These are phyloP conservation scores for Debaryomyces nepalensis DNA, from an alignment of 1,139 yeast genomes.

Conservation along the genomic window DNA sequence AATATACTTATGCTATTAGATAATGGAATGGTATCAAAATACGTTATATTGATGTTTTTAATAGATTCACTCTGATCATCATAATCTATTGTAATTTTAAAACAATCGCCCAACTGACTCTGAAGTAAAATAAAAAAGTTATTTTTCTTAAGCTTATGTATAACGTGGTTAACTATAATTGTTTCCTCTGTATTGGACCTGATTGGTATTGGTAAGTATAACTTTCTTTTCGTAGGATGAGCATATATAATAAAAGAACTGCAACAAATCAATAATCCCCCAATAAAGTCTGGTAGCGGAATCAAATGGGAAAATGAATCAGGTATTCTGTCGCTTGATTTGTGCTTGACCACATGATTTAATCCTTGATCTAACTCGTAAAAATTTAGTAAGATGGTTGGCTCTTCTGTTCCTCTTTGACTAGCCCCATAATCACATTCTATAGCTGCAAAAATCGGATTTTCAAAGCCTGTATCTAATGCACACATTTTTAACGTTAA, in stretches of 20 bases:
- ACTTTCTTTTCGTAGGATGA: slow-evolving; percentile 16
- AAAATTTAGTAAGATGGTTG: slow-evolving; percentile 48
- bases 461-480: slow-evolving; percentile 76
- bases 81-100: slow-evolving; percentile 60
- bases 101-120: slow-evolving; percentile 74
- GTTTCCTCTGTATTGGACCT: slow-evolving; percentile 36
- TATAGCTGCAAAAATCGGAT: slow-evolving; percentile 81
- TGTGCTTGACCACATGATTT: slow-evolving; percentile 65
- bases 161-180: slow-evolving; percentile 57
- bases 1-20: slow-evolving; percentile 62
- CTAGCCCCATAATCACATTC: slow-evolving; percentile 59
- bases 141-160: slow-evolving; percentile 63
- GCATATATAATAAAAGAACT: slow-evolving; percentile 35
- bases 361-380: slow-evolving; percentile 88
- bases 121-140: slow-evolving; percentile 77
- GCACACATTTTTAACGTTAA: slow-evolving; percentile 63
- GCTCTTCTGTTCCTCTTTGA: slow-evolving; percentile 15
- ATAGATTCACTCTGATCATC: slow-evolving; percentile 46
- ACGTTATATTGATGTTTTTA: slow-evolving; percentile 39
- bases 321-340: slow-evolving; percentile 46
- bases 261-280: slow-evolving; percentile 48
- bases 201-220: slow-evolving; percentile 49
- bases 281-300: slow-evolving; percentile 39
- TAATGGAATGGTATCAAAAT: slow-evolving; percentile 77
- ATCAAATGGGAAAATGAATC: slow-evolving; percentile 35